Conservation (phyloP, 2,329 filamentous ascomycete species). For the Lachnellula occidentalis region DNA sequence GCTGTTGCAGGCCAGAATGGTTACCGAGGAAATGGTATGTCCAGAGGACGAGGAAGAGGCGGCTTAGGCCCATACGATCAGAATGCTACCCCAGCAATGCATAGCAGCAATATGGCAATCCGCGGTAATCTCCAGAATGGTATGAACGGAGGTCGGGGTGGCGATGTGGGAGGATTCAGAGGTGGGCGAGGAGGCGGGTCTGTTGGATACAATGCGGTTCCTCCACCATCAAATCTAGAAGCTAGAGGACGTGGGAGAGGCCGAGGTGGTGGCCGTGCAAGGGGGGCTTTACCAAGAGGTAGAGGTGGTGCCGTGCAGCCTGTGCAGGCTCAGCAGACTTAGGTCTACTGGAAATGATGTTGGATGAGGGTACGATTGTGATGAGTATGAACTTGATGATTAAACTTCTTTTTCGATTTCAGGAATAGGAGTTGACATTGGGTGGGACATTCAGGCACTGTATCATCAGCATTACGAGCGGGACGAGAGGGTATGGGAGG, state of each 20-base stretch:
- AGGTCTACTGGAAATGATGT: neutral
- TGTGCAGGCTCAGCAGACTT: constrained; percentile 7
- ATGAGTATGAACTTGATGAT: neutral
- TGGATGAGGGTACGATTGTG: neutral
- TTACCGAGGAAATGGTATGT: constrained; percentile 36
- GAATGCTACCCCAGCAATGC: constrained; percentile 23
- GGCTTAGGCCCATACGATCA: constrained; percentile 21
- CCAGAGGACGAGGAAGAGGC: constrained; percentile 32
- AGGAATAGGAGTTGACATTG: neutral
- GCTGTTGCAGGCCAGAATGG: constrained; percentile 45
- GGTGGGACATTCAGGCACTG: neutral
- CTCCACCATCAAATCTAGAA: constrained; percentile 55
- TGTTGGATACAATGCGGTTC: constrained; percentile 47
- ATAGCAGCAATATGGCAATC: constrained; percentile 21
- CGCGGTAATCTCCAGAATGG: constrained; percentile 15
- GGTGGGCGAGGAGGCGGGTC: constrained; percentile 22
- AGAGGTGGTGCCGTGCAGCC: constrained; percentile 12
- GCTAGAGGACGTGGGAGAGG: constrained; percentile 34
- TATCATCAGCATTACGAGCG: neutral
- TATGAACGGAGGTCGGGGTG: constrained; percentile 11
- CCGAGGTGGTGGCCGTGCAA: constrained; percentile 28
- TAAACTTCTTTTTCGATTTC: neutral
- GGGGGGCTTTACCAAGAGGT: constrained; percentile 21
- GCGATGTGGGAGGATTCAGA: constrained; percentile 15
- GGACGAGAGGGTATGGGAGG: neutral